These are phyloP conservation scores for Pleoardoris graminearum DNA, from an alignment of 2,329 filamentous ascomycete species.

Conservation along the genomic window DNA sequence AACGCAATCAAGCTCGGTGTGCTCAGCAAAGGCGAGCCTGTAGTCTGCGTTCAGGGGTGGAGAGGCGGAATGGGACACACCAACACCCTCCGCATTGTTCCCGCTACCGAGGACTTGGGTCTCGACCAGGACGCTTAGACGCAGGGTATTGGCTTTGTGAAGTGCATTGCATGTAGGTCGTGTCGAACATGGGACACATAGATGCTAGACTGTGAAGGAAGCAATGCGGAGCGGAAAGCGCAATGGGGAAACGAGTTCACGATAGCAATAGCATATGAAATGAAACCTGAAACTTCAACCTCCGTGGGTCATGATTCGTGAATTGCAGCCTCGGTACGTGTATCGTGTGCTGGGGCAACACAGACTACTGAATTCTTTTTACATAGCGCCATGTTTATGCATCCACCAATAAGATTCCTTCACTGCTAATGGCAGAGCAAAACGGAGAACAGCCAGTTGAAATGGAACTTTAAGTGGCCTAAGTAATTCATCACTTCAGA, in stretches of 20 bases:
- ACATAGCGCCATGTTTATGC: too few relatives aligned
- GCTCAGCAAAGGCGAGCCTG: conserved; percentile 70
- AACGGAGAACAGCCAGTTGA: too few relatives aligned
- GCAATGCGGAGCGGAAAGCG: not conserved
- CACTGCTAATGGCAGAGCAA: too few relatives aligned
- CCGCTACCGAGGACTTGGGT: conserved; percentile 55
- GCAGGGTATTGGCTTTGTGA: conserved; percentile 13
- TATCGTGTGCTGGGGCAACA: not conserved
- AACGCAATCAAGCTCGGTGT: conserved; percentile 83
- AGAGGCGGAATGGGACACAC: conserved; percentile 90
- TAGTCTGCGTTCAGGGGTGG: conserved; percentile 88
- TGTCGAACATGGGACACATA: not conserved
- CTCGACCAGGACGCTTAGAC: conserved; percentile 52
- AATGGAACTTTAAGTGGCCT: too few relatives aligned
- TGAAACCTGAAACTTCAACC: conserved; percentile 7
- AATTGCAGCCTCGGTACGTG: not conserved
- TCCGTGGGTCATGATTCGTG: not conserved
- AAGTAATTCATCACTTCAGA: too few relatives aligned
- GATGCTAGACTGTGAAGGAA: conserved; percentile 1
- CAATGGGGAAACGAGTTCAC: conserved; percentile 8
- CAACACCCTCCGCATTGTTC: conserved; percentile 68
- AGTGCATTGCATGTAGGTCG: conserved; percentile 17
- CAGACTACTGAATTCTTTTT: too few relatives aligned
- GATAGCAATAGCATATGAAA: conserved; percentile 11
- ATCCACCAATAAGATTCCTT: not conserved